Conservation (phyloP, 768 basidiomycete genomes). For the Collybia sordida region DNA sequence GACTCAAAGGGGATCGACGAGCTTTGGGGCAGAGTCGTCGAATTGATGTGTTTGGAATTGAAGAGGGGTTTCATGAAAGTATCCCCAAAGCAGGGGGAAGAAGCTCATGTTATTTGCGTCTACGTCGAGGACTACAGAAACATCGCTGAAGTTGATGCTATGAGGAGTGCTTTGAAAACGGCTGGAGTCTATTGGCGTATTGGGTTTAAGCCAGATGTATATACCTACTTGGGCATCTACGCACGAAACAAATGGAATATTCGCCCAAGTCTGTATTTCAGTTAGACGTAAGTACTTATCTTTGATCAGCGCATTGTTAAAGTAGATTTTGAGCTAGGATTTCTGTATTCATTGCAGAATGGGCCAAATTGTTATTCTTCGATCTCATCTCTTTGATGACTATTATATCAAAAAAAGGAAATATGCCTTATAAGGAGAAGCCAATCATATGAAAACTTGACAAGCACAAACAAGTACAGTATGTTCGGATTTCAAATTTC, state of each 20-base stretch:
- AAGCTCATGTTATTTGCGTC: slow-evolving; percentile 36
- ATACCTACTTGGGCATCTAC: slow-evolving; percentile 37
- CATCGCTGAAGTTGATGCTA: slow-evolving; percentile 22
- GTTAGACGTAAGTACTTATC: not conserved
- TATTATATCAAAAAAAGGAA: no score
- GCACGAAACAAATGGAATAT: slow-evolving; percentile 33
- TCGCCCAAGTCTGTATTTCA: slow-evolving; percentile 29
- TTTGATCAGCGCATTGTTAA: no score
- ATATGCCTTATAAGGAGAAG: no score
- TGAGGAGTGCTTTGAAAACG: slow-evolving; percentile 31
- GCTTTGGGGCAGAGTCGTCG: slow-evolving; percentile 34
- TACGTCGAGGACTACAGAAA: slow-evolving; percentile 29
- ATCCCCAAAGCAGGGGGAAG: slow-evolving; percentile 25
- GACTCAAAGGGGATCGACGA: slow-evolving; percentile 27
- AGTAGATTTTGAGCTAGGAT: no score
- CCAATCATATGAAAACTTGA: not conserved
- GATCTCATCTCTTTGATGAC: no score
- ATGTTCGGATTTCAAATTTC: not conserved
- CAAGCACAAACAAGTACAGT: not conserved
- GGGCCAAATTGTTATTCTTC: no score
- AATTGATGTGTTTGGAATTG: slow-evolving; percentile 24
- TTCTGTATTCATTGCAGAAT: no score
- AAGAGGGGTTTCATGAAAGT: slow-evolving; percentile 33
- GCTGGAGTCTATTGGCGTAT: slow-evolving; percentile 35
- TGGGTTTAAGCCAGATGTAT: slow-evolving; percentile 39